Percentiles rank a stretch among this genome's conserved stretches.
Conservation (phyloP, 176 grass and related monocot genomes). For the Cymbopogon citratus region DNA sequence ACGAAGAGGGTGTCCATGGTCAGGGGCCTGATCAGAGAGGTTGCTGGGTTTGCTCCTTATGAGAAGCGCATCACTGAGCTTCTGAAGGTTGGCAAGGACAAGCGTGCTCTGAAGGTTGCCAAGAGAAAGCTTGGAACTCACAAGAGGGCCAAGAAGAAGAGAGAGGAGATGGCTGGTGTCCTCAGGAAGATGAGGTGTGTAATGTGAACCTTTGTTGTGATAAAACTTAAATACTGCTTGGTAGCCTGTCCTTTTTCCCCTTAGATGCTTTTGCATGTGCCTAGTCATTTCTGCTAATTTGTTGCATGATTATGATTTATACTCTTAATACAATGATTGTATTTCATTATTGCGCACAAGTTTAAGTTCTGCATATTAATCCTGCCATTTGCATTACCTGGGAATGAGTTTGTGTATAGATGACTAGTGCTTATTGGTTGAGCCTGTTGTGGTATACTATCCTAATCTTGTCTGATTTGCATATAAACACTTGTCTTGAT, state of each 20-base stretch:
- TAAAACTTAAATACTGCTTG: neutral
- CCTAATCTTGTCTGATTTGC: neutral
- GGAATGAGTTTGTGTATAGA: neutral
- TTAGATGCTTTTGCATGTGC: neutral
- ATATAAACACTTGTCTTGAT: neutral
- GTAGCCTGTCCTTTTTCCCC: neutral
- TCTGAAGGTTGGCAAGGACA: constrained; percentile 60
- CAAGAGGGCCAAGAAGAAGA: constrained; percentile 71
- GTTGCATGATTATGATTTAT: neutral
- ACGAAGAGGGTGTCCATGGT: constrained; percentile 48
- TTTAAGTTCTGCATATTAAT: neutral
- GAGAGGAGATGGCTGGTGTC: constrained; percentile 53
- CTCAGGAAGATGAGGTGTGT: constrained; percentile 52
- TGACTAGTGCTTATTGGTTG: neutral
- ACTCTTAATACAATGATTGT: neutral
- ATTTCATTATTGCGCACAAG: neutral
- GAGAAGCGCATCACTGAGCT: constrained; percentile 63
- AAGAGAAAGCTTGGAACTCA: constrained; percentile 58
- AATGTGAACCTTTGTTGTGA: neutral
- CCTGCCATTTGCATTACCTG: neutral
- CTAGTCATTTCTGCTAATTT: neutral
- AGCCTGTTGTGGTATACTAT: neutral
- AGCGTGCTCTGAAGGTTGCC: constrained; percentile 54
- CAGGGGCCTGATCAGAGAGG: constrained; percentile 50
- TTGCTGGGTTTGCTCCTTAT: constrained; percentile 58